Evolutionary conservation across 192 early-diverging fungal species (phyloP), one percentile per base, ranked within the genome.

Genomic region (Dissophora globulifera): DNA sequence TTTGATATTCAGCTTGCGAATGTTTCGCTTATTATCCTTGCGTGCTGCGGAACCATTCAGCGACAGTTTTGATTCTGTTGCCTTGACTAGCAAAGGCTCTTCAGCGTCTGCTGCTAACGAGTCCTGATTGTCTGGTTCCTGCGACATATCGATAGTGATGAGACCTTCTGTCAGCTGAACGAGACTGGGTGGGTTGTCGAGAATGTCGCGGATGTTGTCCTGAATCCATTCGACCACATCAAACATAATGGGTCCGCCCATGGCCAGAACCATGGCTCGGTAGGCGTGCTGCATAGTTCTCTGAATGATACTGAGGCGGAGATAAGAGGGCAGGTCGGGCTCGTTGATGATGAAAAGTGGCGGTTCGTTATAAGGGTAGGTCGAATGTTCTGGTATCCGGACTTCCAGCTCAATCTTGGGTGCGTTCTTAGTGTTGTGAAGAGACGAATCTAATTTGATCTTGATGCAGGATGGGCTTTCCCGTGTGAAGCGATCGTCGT

Each of bases 291-390:
- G 70, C 57, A 86, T 79, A 0, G 90, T 62, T 51, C 68, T 81
- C 40, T 82, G 78, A 5, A 86, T 85, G 10, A 85, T 79, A 12
- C 85, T 83, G 29, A 90, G 80, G 50, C 85, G 82, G 15, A 94
- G 80, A 69, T 93, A 95, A 3, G 89, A 86, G 0, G 95, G 92
- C 23, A 94, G 70, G 26, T 56, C 63, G n/a, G 63, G 64, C n/a
- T 80, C 83, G 69, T 90, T 85, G 11, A 81, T 58, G 30, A 95
- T 58, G n/a, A 92, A 82, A 10, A 95, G 66, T 1, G 84, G 84
- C 2, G 89, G 91, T 15, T 86, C 68, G 29, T 84, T 78, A 26
- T 85, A 74, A 0, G 95, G 94, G 69, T 97, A 97, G 10, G 54
- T 67, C 1, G 85, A 81, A 7, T 59, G 50, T 3, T 67, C 57